Base-by-base conservation (phyloP, 371 early-diverging fungal genomes). In the Coemansia sp. region DNA sequence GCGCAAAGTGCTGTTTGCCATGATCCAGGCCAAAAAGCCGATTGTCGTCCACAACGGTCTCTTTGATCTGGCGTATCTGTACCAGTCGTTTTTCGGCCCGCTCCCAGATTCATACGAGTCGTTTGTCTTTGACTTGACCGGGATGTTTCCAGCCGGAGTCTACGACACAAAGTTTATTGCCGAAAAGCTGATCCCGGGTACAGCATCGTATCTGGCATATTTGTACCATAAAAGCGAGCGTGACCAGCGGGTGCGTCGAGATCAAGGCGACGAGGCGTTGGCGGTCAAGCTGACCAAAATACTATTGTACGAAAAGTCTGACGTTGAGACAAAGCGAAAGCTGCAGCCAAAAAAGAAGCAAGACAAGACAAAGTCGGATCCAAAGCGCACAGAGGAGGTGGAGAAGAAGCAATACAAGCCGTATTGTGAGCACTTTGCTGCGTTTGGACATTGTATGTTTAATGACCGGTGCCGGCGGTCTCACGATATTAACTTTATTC, bases 41-140 rank as follows among this genome's bases (percentile, higher is more conserved):
- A 52, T 95, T 10, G 84, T 94, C 5, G 82, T 94, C 0, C 98
- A 97, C 82, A 95, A 96, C 75, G 98, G 97, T 0, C 79, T 95
- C 22, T 82, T 93, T 34, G 98, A 97, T 69, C 71, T 95, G 16
- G 83, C 94, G 77, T 95, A 92, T 72, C 55, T 97, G 3, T 95
- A 96, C 74, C 87, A 92, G 66, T 80, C 87, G 29, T 91, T 97
- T 68, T 89, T 90, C 67, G 88, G 89, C 0, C 74, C 71, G 16
- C 78, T 95, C 26, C 98, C 98, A 0, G 68, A 77, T 7, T 74
- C 81, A 4, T 72, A 94, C 37, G 74, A 80, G n/a, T 81, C 82
- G 0, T 94, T 95, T 70, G 71, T 88, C 0, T 84, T 85, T 0
- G 93, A 92, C 68, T 58, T 94, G n/a, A 67, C 76, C 4, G 85